Evolutionary conservation across 805 yeast genomes (phyloP).

Genomic region (Metschnikowia henanensis): DNA sequence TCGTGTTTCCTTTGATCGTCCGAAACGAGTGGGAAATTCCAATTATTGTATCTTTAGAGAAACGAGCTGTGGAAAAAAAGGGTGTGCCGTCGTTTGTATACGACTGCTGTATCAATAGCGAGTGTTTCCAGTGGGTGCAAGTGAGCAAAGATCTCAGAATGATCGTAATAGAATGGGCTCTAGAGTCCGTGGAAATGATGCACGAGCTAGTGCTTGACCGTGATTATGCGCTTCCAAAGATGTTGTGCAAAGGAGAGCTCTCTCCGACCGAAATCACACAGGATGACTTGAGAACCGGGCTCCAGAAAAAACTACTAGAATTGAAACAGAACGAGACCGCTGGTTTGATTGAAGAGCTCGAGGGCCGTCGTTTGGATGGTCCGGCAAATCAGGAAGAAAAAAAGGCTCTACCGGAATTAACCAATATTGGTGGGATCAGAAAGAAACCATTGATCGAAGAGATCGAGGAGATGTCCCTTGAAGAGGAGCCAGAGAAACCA

Average conservation of each 20-base stretch:
- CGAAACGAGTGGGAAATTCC: too few relatives aligned
- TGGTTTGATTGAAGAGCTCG: constrained; percentile 43
- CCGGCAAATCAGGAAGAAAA: constrained; percentile 13
- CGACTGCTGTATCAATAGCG: constrained; percentile 76
- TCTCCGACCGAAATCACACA: constrained; percentile 44
- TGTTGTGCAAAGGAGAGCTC: constrained; percentile 67
- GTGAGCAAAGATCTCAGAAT: constrained; percentile 57
- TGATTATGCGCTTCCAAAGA: constrained; percentile 66
- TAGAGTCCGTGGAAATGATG: constrained; percentile 72
- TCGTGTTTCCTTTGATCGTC: too few relatives aligned
- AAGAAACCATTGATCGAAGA: constrained; percentile 56
- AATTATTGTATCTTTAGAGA: constrained; percentile 59
- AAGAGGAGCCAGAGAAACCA: neutral
- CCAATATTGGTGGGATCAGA: constrained; percentile 24
- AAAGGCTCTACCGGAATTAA: constrained; percentile 28
- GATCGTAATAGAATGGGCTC: constrained; percentile 78
- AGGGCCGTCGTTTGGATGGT: constrained; percentile 9
- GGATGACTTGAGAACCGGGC: constrained; percentile 41
- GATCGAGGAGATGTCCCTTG: constrained; percentile 34
- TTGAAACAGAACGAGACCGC: constrained; percentile 42
- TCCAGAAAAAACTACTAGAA: constrained; percentile 36
- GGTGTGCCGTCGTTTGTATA: constrained; percentile 64
- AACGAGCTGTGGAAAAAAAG: constrained; percentile 64
- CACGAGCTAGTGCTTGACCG: constrained; percentile 53
- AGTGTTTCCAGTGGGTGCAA: constrained; percentile 61